Evolutionary conservation across 495 filamentous ascomycete species (phyloP).

Genomic region (Xylaria grammica): DNA sequence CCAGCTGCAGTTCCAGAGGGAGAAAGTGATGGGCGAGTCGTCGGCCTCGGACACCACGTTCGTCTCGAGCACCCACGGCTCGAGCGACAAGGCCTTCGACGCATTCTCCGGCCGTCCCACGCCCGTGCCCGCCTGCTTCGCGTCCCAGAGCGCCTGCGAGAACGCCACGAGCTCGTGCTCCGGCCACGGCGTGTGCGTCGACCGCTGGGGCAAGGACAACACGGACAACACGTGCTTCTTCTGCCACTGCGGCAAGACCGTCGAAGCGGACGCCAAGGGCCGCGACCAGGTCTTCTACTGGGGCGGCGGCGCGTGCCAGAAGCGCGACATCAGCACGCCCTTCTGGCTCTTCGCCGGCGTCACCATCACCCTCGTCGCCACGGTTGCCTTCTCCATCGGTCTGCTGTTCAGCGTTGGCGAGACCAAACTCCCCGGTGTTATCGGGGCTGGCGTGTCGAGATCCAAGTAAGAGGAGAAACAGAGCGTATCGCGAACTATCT

Average conservation of each 20-base stretch:
- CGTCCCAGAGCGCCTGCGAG: constrained; percentile 63
- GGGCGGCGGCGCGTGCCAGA: constrained; percentile 88
- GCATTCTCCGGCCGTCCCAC: constrained; percentile 30
- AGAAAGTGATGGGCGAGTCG: constrained; percentile 35
- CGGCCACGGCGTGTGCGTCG: constrained; percentile 72
- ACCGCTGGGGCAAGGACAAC: constrained; percentile 56
- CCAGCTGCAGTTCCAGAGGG: constrained; percentile 32
- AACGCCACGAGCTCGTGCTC: constrained; percentile 72
- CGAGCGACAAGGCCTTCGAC: constrained; percentile 33
- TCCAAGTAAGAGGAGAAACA: constrained; percentile 46
- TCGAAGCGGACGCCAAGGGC: constrained; percentile 48
- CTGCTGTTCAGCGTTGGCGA: constrained; percentile 80
- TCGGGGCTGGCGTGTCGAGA: constrained; percentile 80
- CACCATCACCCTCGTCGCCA: constrained; percentile 64
- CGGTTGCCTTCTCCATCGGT: constrained; percentile 69
- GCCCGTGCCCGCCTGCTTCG: constrained; percentile 65
- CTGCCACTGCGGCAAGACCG: constrained; percentile 69
- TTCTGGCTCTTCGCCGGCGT: constrained; percentile 86
- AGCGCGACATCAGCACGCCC: constrained; percentile 82
- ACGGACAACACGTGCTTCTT: constrained; percentile 65
- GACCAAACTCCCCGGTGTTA: constrained; percentile 80
- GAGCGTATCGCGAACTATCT: background rate
- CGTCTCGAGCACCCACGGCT: constrained; percentile 28
- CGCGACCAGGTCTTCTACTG: constrained; percentile 57
- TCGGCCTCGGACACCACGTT: constrained; percentile 22